These are phyloP conservation scores for Limonomyces culmigenus DNA, from an alignment of 1,284 basidiomycete species.

Conservation along the genomic window DNA sequence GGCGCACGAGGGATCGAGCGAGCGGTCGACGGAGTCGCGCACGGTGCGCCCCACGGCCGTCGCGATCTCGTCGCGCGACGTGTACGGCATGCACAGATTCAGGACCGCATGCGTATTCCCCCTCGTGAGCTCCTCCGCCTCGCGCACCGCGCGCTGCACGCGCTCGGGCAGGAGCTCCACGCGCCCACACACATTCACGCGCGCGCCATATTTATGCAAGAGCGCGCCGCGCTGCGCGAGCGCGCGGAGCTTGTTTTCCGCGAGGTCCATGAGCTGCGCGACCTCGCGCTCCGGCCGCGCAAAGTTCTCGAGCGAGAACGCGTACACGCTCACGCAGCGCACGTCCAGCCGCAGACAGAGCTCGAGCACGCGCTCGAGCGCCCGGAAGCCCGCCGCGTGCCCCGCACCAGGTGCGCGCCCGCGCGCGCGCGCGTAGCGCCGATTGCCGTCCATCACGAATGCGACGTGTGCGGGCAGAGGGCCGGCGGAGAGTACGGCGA, in stretches of 20 bases:
- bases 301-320: conserved; percentile 97
- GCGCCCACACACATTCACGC: conserved; percentile 73
- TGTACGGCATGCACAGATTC: conserved; percentile 92
- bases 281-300: conserved; percentile 81
- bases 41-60: conserved; percentile 53
- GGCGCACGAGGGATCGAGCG: too few species aligned
- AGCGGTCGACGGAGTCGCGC: conserved; percentile 26
- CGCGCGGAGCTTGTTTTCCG: conserved; percentile 69
- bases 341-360: conserved; percentile 67
- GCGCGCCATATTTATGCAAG: conserved; percentile 67
- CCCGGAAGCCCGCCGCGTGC: conserved; percentile 75
- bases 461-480: conserved; percentile 87
- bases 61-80: conserved; percentile 84
- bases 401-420: conserved; percentile 57
- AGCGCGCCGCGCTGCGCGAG: conserved; percentile 70
- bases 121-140: conserved; percentile 70
- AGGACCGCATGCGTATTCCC: conserved; percentile 75
- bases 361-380: conserved; percentile 69
- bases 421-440: conserved; percentile 71
- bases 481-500: conserved; percentile 56
- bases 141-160: conserved; percentile 54
- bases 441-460: conserved; percentile 97
- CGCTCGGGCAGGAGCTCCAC: conserved; percentile 60
- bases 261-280: conserved; percentile 73
- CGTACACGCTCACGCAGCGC: conserved; percentile 81